Percentiles rank a stretch among this genome's conserved stretches.
Conservation (phyloP, 139 green algal genomes). For the Deuterostichococcus epilithicus region DNA sequence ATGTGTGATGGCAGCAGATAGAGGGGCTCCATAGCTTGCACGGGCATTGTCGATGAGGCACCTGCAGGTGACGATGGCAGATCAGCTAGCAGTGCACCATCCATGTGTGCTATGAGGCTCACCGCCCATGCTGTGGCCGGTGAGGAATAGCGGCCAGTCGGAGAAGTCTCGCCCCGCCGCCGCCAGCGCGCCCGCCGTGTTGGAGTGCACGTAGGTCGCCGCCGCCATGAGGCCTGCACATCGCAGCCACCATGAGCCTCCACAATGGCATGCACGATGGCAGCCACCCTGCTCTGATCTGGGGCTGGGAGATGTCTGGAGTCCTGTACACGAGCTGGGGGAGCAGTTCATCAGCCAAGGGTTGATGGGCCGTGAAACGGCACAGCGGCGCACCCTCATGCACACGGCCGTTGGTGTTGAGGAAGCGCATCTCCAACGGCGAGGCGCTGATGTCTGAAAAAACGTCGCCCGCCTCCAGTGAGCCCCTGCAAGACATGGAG, state of each 20-base stretch:
- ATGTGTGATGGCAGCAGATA: too few species aligned
- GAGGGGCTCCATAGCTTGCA: too few species aligned
- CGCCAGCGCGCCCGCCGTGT: slow-evolving; percentile 36
- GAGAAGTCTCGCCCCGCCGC: slow-evolving; percentile 24
- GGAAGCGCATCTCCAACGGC: slow-evolving; percentile 38
- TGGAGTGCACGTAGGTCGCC: slow-evolving; percentile 53
- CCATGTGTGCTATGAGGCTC: not conserved
- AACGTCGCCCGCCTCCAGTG: slow-evolving; percentile 43
- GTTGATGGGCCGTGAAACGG: too few species aligned
- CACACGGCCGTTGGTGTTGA: slow-evolving; percentile 5
- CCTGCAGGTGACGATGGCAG: too few species aligned
- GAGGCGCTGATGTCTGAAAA: slow-evolving; percentile 39
- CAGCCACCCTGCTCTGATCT: too few species aligned
- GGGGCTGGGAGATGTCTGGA: too few species aligned
- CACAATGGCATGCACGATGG: too few species aligned
- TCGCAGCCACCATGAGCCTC: too few species aligned
- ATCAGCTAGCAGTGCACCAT: too few species aligned
- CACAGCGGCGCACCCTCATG: not conserved
- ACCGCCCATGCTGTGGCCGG: slow-evolving; percentile 50
- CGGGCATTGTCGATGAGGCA: too few species aligned
- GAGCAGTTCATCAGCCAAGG: too few species aligned
- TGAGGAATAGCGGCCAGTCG: slow-evolving; percentile 50
- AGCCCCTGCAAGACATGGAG: slow-evolving; percentile 26
- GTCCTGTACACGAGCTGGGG: too few species aligned
- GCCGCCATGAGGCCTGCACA: slow-evolving; percentile 45